These are phyloP conservation scores for Hypoxylon subgilvum DNA, from an alignment of 495 filamentous ascomycete species.

Conservation along the genomic window DNA sequence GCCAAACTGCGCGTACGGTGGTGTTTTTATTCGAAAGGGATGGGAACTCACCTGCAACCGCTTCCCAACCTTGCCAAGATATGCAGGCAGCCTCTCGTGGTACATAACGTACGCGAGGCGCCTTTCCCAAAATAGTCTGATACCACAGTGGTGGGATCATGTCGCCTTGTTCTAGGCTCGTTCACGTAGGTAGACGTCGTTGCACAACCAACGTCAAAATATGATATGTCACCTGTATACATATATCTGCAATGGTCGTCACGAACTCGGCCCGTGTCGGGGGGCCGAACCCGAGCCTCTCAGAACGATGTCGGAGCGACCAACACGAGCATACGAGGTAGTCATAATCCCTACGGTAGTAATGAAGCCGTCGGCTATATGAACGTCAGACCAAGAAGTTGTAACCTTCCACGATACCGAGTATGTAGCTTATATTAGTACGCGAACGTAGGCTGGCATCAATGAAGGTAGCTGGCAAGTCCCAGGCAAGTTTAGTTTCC, in stretches of 20 bases:
- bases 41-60: not conserved
- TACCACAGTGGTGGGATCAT: slow-evolving; percentile 33
- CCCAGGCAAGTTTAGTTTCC: not conserved
- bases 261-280: slow-evolving; percentile 9
- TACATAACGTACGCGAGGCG: slow-evolving; percentile 12
- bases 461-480: slow-evolving; percentile 1
- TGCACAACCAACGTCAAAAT: slow-evolving; percentile 25
- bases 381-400: not conserved
- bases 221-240: slow-evolving; percentile 16
- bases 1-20: too few relatives aligned
- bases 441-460: not conserved
- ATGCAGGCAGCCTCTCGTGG: slow-evolving; percentile 36
- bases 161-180: slow-evolving; percentile 13
- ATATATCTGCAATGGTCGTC: slow-evolving; percentile 9
- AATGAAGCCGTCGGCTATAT: not conserved
- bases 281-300: slow-evolving; percentile 5
- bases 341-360: too few relatives aligned
- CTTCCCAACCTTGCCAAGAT: slow-evolving; percentile 24
- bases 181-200: slow-evolving; percentile 14
- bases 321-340: not conserved
- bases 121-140: slow-evolving; percentile 22
- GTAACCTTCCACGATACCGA: slow-evolving; percentile 12
- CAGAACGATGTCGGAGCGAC: not conserved
- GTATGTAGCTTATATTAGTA: slow-evolving; percentile 17
- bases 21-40: too few relatives aligned